A percentile compares a stretch with the other conserved stretches of the same genome.
These are phyloP conservation scores for Mortierella sp. DNA, from an alignment of 371 early-diverging fungal genomes.

Conservation along the genomic window DNA sequence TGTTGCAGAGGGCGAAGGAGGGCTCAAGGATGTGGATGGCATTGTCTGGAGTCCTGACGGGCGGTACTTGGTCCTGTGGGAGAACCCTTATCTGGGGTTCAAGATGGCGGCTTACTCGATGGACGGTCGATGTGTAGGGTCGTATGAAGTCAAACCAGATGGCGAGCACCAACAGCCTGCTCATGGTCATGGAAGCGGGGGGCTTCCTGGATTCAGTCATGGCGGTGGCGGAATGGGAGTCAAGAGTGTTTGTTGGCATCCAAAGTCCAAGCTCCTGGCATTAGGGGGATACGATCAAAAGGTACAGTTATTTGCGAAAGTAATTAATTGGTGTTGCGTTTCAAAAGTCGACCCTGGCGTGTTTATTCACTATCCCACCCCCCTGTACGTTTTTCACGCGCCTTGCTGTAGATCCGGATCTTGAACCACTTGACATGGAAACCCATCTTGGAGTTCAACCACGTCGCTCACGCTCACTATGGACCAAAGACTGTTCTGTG, in stretches of 20 bases:
- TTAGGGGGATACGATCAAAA: constrained; percentile 57
- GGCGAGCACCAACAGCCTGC: constrained; percentile 4
- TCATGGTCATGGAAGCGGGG: background rate
- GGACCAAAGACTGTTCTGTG: constrained; percentile 45
- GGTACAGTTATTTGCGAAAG: constrained; percentile 12
- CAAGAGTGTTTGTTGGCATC: constrained; percentile 56
- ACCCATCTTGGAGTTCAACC: constrained; percentile 34
- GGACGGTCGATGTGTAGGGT: constrained; percentile 48
- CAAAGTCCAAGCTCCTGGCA: constrained; percentile 45
- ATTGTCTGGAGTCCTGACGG: constrained; percentile 55
- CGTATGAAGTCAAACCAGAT: constrained; percentile 19
- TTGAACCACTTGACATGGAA: constrained; percentile 50
- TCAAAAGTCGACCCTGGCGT: background rate
- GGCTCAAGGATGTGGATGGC: constrained; percentile 52
- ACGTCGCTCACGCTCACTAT: constrained; percentile 40
- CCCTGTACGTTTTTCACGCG: background rate
- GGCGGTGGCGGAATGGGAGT: constrained; percentile 51
- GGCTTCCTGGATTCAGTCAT: constrained; percentile 12
- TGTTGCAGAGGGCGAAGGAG: constrained; percentile 25
- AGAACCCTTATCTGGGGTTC: constrained; percentile 45
- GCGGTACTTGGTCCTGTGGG: constrained; percentile 49
- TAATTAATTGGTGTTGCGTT: background rate
- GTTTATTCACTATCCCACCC: background rate
- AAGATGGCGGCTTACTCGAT: constrained; percentile 44
- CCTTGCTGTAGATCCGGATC: constrained; percentile 33